Conservation (phyloP, 106 monocot genomes). For the Agapanthus africanus region DNA sequence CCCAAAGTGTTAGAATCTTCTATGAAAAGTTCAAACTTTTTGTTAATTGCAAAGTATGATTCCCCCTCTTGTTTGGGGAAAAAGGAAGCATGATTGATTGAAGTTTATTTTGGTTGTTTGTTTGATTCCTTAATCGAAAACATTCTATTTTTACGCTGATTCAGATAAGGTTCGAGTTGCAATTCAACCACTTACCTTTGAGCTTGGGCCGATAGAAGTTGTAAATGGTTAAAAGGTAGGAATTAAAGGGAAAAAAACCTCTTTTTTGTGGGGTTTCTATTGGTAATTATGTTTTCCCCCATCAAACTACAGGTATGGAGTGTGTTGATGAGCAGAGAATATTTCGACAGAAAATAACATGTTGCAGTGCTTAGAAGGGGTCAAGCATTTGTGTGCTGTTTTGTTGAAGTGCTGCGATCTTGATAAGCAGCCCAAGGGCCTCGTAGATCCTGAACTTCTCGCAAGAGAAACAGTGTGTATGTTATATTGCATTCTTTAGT, state of each 20-base stretch:
- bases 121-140: too few species aligned
- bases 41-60: too few species aligned
- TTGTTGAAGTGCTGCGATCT: constrained; percentile 51
- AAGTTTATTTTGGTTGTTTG: too few species aligned
- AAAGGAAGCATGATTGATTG: too few species aligned
- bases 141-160: too few species aligned
- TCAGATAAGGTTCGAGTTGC: too few species aligned
- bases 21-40: too few species aligned
- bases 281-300: background rate
- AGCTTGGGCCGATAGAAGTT: too few species aligned
- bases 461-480: constrained; percentile 69
- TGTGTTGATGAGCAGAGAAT: constrained; percentile 10
- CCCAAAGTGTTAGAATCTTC: too few species aligned
- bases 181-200: too few species aligned
- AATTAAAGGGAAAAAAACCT: background rate
- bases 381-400: constrained; percentile 34
- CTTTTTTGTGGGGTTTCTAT: background rate
- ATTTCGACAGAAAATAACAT: constrained; percentile 23
- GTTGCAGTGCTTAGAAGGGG: constrained; percentile 55
- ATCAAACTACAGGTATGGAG: constrained; percentile 8
- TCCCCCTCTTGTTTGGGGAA: too few species aligned
- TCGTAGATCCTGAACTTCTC: constrained; percentile 49
- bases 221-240: constrained; percentile 14
- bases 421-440: constrained; percentile 48
- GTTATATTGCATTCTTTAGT: background rate